Evolutionary conservation across 1,284 basidiomycete genomes (phyloP).

Genomic region (Moesziomyces antarcticus): DNA sequence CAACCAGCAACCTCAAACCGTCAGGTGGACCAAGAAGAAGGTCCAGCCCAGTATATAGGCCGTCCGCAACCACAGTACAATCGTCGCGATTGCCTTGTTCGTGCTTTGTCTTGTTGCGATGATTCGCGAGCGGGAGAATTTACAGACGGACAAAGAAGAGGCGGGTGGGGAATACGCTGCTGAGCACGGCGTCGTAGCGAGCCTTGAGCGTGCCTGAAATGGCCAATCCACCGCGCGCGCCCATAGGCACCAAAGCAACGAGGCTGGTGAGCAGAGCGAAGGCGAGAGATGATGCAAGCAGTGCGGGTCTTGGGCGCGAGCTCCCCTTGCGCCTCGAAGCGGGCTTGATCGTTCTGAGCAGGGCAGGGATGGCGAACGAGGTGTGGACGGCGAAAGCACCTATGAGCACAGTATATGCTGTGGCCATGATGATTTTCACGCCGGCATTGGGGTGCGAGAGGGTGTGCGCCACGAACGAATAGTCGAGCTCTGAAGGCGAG

Average conservation of each 20-base stretch:
- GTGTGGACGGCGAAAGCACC: conserved; percentile 35
- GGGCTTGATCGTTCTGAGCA: conserved; percentile 5
- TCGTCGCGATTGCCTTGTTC: not conserved
- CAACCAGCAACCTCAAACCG: conserved; percentile 55
- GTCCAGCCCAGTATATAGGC: conserved; percentile 10
- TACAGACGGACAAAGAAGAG: conserved; percentile 8
- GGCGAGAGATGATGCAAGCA: conserved; percentile 3
- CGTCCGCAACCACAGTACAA: no score
- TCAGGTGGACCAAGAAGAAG: conserved; percentile 61
- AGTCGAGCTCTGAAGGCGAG: conserved; percentile 59
- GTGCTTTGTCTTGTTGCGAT: no score
- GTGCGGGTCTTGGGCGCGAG: conserved; percentile 1
- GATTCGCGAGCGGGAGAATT: no score
- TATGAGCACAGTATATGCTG: conserved; percentile 28
- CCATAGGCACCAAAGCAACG: conserved; percentile 18
- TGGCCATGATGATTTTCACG: conserved; percentile 7
- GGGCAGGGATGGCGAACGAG: conserved; percentile 11
- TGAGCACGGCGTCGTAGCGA: conserved; percentile 39
- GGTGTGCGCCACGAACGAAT: conserved; percentile 52
- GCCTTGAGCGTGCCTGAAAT: conserved; percentile 24
- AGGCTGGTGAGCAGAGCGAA: conserved; percentile 21
- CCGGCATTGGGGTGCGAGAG: conserved; percentile 17
- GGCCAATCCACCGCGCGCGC: conserved; percentile 2
- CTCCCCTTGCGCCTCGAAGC: not conserved
- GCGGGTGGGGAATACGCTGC: conserved; percentile 11